These are phyloP conservation scores for Globisporangium sylvaticum DNA, from an alignment of 352 stramenopile genomes.

Conservation along the genomic window DNA sequence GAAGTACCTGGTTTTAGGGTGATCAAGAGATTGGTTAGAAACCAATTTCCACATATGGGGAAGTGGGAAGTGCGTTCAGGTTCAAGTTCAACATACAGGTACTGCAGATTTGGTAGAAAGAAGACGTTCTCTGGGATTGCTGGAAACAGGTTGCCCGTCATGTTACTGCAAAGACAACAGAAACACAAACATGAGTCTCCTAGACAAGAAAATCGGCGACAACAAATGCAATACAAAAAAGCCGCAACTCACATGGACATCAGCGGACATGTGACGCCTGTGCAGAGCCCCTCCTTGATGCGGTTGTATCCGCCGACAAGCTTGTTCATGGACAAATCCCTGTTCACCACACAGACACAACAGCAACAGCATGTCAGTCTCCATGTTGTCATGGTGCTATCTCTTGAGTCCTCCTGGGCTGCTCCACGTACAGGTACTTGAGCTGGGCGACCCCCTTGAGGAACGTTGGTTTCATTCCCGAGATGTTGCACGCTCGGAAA, in stretches of 20 bases:
- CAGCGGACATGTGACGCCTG: conserved; percentile 40
- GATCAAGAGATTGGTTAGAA: not conserved
- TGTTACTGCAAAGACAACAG: conserved; percentile 24
- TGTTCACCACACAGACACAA: not conserved
- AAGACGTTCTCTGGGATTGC: conserved; percentile 32
- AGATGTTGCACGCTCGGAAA: conserved; percentile 41
- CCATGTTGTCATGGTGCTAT: not conserved
- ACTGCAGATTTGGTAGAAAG: conserved; percentile 41
- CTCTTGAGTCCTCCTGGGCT: not conserved
- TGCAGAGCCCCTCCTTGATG: conserved; percentile 46
- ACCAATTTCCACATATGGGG: not conserved
- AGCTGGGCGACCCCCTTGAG: conserved; percentile 41
- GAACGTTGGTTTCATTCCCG: conserved; percentile 34
- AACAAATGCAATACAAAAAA: not conserved
- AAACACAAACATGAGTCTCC: not conserved
- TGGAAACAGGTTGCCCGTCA: conserved; percentile 34
- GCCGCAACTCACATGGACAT: conserved; percentile 27
- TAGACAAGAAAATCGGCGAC: not conserved
- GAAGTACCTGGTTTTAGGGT: conserved; percentile 27
- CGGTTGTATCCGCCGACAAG: conserved; percentile 39
- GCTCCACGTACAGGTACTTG: conserved; percentile 26
- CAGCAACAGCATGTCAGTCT: not conserved
- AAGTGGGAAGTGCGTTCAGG: not conserved
- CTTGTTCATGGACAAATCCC: conserved; percentile 45
- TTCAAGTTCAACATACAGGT: conserved; percentile 28